Percentiles rank a stretch among this genome's conserved stretches.
Conservation (phyloP, 73 alveolate genomes). For the Breviolum minutum region DNA sequence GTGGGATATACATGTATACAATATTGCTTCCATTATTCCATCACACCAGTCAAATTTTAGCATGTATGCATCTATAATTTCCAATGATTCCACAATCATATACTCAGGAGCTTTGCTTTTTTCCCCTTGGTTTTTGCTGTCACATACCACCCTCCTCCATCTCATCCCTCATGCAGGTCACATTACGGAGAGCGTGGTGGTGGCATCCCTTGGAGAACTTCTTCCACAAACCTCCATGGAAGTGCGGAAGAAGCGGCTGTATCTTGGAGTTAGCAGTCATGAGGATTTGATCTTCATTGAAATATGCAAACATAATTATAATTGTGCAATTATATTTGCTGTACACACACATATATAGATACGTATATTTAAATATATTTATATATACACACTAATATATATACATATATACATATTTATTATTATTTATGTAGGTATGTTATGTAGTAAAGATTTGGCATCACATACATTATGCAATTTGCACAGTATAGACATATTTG, state of each 20-base stretch:
- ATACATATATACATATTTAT: too few species aligned
- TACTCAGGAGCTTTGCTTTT: not conserved
- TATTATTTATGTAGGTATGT: not conserved
- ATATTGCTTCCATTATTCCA: too few species aligned
- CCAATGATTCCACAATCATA: too few species aligned
- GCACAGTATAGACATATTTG: too few species aligned
- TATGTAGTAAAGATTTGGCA: not conserved
- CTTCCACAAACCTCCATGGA: constrained; percentile 16
- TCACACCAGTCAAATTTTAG: too few species aligned
- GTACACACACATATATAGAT: too few species aligned
- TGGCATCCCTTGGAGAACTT: not conserved
- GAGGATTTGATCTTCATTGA: not conserved
- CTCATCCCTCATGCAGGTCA: not conserved
- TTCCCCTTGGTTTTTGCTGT: not conserved
- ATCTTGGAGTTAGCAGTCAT: not conserved
- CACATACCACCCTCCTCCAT: not conserved
- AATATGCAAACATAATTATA: not conserved
- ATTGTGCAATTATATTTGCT: not conserved
- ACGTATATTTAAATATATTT: too few species aligned
- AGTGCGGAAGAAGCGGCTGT: constrained; percentile 9
- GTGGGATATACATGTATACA: too few species aligned
- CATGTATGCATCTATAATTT: too few species aligned
- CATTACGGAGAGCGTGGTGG: constrained; percentile 41
- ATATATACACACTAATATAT: too few species aligned
- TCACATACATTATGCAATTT: too few species aligned